phyloP scores from a whole-genome alignment of 805 yeast genomes.

The Wickerhamomyces subpelliculosus region DNA sequence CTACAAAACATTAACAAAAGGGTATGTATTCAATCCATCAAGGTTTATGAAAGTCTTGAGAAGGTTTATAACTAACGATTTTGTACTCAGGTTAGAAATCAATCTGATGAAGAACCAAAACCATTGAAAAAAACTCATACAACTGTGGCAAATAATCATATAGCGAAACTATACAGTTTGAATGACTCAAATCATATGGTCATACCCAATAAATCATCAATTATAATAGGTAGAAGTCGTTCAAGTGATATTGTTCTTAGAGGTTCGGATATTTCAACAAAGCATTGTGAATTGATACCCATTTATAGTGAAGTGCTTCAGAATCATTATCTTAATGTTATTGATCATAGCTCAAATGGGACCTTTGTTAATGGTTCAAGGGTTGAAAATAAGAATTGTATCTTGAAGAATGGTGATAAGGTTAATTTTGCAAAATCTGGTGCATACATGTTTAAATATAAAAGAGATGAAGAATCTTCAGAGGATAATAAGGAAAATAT shows the following conservation, averaged over 20 bases:
- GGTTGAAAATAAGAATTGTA: slow-evolving; percentile 39
- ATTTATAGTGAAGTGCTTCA: slow-evolving; percentile 31
- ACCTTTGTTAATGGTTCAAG: slow-evolving; percentile 54
- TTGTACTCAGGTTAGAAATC: slow-evolving; percentile 1
- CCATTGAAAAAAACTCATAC: slow-evolving; percentile 13
- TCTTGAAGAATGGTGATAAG: slow-evolving; percentile 60
- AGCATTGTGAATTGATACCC: slow-evolving; percentile 49
- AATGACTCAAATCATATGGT: slow-evolving; percentile 12
- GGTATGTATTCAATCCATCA: slow-evolving; percentile 4
- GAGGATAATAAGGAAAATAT: slow-evolving; percentile 13
- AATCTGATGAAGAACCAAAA: slow-evolving; percentile 9
- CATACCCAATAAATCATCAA: slow-evolving; percentile 26
- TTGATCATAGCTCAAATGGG: slow-evolving; percentile 58
- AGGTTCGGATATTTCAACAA: slow-evolving; percentile 60
- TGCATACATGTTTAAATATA: slow-evolving; percentile 41
- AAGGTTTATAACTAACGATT: background rate
- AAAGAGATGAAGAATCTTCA: slow-evolving; percentile 8
- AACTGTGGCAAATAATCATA: slow-evolving; percentile 1
- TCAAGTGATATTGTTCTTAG: slow-evolving; percentile 47
- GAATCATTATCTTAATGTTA: slow-evolving; percentile 33
- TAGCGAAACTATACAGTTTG: slow-evolving; percentile 13
- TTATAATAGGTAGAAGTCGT: slow-evolving; percentile 48
- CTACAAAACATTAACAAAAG: slow-evolving; percentile 7
- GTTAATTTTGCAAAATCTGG: slow-evolving; percentile 51
- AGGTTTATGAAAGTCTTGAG: no score